phyloP scores from a whole-genome alignment of 2,329 filamentous ascomycete genomes.

The Myriosclerotinia scirpicola region DNA sequence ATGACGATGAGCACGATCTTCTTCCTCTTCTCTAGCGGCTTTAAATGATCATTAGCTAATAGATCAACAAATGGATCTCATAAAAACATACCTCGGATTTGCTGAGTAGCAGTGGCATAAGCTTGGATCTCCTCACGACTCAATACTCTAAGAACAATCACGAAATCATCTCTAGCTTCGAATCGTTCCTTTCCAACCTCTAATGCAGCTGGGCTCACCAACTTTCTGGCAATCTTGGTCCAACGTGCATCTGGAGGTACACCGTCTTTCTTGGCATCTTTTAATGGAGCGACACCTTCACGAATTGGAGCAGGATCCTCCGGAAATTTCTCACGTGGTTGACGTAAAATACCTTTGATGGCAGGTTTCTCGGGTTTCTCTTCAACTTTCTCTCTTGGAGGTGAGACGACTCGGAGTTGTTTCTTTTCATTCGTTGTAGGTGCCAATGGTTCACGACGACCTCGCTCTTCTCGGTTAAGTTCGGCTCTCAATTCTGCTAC shows the following conservation, averaged over 20 bases:
- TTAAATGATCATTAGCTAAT: background rate
- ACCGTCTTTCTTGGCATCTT: constrained; percentile 76
- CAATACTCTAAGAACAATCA: constrained; percentile 87
- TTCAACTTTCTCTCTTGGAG: constrained; percentile 62
- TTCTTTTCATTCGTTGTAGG: constrained; percentile 28
- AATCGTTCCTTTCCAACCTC: constrained; percentile 86
- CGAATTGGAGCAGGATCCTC: constrained; percentile 80
- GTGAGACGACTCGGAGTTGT: constrained; percentile 65
- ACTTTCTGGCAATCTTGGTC: constrained; percentile 86
- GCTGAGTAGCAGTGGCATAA: constrained; percentile 77
- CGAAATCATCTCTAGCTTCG: constrained; percentile 88
- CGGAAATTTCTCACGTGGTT: constrained; percentile 78
- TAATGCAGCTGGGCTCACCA: constrained; percentile 87
- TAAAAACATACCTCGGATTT: constrained; percentile 69
- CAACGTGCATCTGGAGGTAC: constrained; percentile 79
- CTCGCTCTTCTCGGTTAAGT: constrained; percentile 31
- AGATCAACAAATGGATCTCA: background rate
- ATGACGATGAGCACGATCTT: constrained; percentile 37
- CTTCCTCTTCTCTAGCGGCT: constrained; percentile 39
- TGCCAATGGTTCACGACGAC: constrained; percentile 30
- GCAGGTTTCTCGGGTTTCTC: constrained; percentile 52
- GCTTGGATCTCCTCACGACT: constrained; percentile 87
- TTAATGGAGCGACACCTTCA: constrained; percentile 91
- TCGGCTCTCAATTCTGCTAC: constrained; percentile 34
- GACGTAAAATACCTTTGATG: constrained; percentile 82